phyloP scores from a whole-genome alignment of 257 asterid genomes.

The Salvia splendens region DNA sequence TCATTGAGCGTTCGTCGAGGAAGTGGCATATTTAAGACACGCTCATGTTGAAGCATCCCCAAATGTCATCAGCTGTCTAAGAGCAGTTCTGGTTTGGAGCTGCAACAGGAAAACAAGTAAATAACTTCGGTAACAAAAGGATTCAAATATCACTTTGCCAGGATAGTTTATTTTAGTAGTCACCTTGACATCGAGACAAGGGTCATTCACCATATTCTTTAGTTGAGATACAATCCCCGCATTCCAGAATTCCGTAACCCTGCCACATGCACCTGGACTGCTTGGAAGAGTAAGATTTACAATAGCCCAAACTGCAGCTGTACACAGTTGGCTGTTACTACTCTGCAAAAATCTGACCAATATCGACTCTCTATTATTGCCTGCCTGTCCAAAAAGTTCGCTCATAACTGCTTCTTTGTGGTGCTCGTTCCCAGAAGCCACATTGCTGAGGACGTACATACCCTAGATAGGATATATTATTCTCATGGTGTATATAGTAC shows the following conservation, averaged over 20 bases:
- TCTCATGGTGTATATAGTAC: not conserved
- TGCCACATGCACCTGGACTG: constrained; percentile 59
- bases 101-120: constrained; percentile 36
- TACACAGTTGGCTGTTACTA: constrained; percentile 66
- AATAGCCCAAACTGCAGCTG: constrained; percentile 76
- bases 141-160: constrained; percentile 21
- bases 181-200: constrained; percentile 93
- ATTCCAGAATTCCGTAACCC: constrained; percentile 58
- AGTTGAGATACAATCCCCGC: constrained; percentile 65
- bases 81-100: constrained; percentile 73
- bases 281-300: constrained; percentile 77
- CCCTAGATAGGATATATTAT: constrained; percentile 45
- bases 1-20: constrained; percentile 27
- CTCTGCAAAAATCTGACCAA: constrained; percentile 66
- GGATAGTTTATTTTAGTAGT: constrained; percentile 15
- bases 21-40: constrained; percentile 31
- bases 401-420: constrained; percentile 90
- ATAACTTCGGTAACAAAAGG: constrained; percentile 27
- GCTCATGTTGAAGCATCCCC: constrained; percentile 58
- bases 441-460: constrained; percentile 70
- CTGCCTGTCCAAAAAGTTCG: constrained; percentile 53
- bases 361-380: constrained; percentile 44
- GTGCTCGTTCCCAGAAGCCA: constrained; percentile 85
- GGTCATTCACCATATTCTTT: constrained; percentile 74
- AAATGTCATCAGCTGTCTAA: constrained; percentile 55